Evolutionary conservation across 441 rosid genomes (phyloP).

Genomic region (Mallotus repandus): DNA sequence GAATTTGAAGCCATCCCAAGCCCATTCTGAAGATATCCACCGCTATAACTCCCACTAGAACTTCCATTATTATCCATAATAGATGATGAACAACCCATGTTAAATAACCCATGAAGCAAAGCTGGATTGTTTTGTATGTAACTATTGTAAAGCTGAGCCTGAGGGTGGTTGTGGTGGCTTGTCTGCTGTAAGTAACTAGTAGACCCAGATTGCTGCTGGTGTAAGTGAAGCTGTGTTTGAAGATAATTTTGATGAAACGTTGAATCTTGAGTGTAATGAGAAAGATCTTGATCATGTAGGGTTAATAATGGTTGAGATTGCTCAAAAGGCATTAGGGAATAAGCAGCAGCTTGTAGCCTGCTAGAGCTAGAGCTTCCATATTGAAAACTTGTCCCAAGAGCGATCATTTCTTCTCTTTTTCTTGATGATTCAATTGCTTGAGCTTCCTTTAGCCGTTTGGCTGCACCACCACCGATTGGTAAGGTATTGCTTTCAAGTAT

Average conservation of each 20-base stretch:
- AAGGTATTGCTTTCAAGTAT: slow-evolving; percentile 89
- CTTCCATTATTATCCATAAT: slow-evolving; percentile 46
- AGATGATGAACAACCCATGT: slow-evolving; percentile 44
- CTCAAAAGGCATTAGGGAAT: slow-evolving; percentile 67
- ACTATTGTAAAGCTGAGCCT: slow-evolving; percentile 49
- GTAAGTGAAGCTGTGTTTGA: slow-evolving; percentile 75
- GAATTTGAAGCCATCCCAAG: slow-evolving; percentile 54
- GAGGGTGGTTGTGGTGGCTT: slow-evolving; percentile 37
- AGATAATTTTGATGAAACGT: slow-evolving; percentile 60
- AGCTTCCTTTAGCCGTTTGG: slow-evolving; percentile 91
- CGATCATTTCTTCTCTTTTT: slow-evolving; percentile 84
- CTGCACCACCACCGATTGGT: slow-evolving; percentile 98
- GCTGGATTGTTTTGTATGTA: slow-evolving; percentile 67
- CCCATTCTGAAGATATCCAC: slow-evolving; percentile 57
- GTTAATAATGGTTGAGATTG: slow-evolving; percentile 61
- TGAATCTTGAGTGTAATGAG: slow-evolving; percentile 57
- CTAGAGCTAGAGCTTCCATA: slow-evolving; percentile 66
- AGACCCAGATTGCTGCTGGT: slow-evolving; percentile 57
- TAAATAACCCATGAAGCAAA: slow-evolving; percentile 70
- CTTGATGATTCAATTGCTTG: slow-evolving; percentile 84
- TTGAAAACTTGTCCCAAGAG: slow-evolving; percentile 61
- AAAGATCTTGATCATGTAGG: slow-evolving; percentile 64
- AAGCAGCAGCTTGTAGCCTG: slow-evolving; percentile 42
- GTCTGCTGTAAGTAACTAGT: slow-evolving; percentile 43
- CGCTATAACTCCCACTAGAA: slow-evolving; percentile 47